Evolutionary conservation across 2,329 filamentous ascomycete genomes (phyloP).

Genomic region (Penicillium crustosum): DNA sequence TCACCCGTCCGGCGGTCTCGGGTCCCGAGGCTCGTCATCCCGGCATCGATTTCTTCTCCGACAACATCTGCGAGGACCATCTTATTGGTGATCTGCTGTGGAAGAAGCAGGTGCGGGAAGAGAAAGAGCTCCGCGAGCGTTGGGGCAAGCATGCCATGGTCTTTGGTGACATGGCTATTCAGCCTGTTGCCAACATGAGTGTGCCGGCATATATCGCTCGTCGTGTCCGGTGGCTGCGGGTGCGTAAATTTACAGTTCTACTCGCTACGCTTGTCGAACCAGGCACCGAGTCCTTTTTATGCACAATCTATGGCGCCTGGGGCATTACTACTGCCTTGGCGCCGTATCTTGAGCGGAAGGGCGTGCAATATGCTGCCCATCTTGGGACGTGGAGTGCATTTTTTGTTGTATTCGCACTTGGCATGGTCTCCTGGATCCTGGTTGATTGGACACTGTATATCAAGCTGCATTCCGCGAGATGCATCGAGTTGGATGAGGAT

Average conservation of each 20-base stretch:
- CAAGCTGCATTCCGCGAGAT: conserved; percentile 70
- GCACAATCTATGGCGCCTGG: conserved; percentile 76
- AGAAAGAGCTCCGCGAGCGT: conserved; percentile 38
- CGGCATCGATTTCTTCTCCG: conserved; percentile 89
- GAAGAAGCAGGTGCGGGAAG: conserved; percentile 51
- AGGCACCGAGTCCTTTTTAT: conserved; percentile 84
- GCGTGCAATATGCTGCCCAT: conserved; percentile 48
- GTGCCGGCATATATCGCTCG: conserved; percentile 74
- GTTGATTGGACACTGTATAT: conserved; percentile 73
- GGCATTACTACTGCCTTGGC: conserved; percentile 69
- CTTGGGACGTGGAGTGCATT: conserved; percentile 68
- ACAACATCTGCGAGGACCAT: conserved; percentile 97
- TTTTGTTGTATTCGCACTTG: conserved; percentile 62
- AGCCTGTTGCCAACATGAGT: conserved; percentile 82
- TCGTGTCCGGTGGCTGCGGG: conserved; percentile 84
- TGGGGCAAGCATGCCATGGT: conserved; percentile 80
- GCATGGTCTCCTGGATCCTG: conserved; percentile 68
- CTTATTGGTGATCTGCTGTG: conserved; percentile 90
- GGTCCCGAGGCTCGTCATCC: conserved; percentile 47
- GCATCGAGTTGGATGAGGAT: conserved; percentile 67
- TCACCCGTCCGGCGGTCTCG: conserved; percentile 59
- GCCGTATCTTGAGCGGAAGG: conserved; percentile 52
- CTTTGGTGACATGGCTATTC: conserved; percentile 81
- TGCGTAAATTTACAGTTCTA: conserved; percentile 90
- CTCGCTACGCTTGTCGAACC: conserved; percentile 89